Evolutionary conservation across 1,284 basidiomycete species (phyloP).

Genomic region (Boletus sp.): DNA sequence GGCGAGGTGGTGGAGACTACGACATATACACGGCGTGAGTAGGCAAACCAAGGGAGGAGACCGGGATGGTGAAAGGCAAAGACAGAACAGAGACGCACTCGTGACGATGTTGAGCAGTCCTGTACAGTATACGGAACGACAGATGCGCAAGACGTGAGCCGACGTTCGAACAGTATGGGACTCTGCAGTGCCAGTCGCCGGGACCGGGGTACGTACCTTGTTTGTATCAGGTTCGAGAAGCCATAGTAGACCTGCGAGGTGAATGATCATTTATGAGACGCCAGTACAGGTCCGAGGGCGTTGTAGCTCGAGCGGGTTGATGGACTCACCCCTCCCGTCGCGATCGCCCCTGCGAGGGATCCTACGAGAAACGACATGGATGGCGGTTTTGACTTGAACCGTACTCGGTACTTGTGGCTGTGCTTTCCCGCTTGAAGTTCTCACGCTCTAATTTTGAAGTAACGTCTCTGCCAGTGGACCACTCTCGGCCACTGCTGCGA

Average conservation of each 20-base stretch:
- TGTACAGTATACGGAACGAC: background rate
- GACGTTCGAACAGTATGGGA: background rate
- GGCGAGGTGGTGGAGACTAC: slow-evolving; percentile 41
- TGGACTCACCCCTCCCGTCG: slow-evolving; percentile 50
- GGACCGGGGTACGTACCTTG: slow-evolving; percentile 35
- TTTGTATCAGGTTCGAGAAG: slow-evolving; percentile 54
- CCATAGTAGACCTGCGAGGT: slow-evolving; percentile 52
- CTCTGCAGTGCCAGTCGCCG: no score
- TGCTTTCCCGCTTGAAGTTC: no score
- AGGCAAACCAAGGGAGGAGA: no score
- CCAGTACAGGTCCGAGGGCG: background rate
- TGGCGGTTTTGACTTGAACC: background rate
- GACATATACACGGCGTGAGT: no score
- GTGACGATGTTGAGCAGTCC: slow-evolving; percentile 46
- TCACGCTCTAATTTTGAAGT: no score
- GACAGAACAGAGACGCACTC: slow-evolving; percentile 38
- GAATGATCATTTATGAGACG: background rate
- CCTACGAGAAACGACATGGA: slow-evolving; percentile 50
- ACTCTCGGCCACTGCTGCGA: no score
- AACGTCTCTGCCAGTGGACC: no score
- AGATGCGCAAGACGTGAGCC: background rate
- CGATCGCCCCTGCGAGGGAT: slow-evolving; percentile 54
- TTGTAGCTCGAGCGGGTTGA: background rate
- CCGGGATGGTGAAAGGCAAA: background rate
- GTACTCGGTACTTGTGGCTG: no score